phyloP scores from a whole-genome alignment of 2,329 filamentous ascomycete genomes.

The Aspergillus piperis region DNA sequence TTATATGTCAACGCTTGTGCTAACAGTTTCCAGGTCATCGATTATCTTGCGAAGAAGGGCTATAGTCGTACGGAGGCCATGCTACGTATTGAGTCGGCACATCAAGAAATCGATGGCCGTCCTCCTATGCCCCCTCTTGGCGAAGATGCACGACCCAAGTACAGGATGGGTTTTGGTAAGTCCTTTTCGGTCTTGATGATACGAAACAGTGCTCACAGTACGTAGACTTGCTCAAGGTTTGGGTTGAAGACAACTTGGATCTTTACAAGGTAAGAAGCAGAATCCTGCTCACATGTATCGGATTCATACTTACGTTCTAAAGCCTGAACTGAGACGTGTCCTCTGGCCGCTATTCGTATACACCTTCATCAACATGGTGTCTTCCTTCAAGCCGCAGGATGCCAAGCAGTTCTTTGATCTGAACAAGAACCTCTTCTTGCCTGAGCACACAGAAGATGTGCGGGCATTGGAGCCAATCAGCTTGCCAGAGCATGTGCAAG shows the following conservation, averaged over 20 bases:
- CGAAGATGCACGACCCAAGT: constrained; percentile 77
- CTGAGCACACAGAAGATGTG: constrained; percentile 77
- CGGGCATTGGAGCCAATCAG: constrained; percentile 72
- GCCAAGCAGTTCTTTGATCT: constrained; percentile 71
- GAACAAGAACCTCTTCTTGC: constrained; percentile 70
- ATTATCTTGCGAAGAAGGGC: constrained; percentile 93
- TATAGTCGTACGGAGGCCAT: constrained; percentile 91
- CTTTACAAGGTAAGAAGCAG: constrained; percentile 74
- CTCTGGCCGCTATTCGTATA: constrained; percentile 95
- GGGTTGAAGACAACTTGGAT: constrained; percentile 89
- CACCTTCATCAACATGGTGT: constrained; percentile 79
- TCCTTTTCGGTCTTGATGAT: background rate
- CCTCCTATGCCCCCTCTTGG: constrained; percentile 68
- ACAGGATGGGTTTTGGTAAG: constrained; percentile 68
- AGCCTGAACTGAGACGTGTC: constrained; percentile 84
- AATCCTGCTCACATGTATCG: background rate
- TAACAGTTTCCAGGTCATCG: constrained; percentile 66
- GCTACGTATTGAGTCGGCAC: constrained; percentile 84
- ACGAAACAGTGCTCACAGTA: background rate
- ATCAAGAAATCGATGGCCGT: constrained; percentile 77
- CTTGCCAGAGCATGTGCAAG: constrained; percentile 73
- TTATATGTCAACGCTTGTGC: background rate
- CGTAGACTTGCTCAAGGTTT: constrained; percentile 67
- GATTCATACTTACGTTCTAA: constrained; percentile 11
- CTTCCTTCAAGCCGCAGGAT: constrained; percentile 70